These are phyloP conservation scores for Rossbeevera mucosa DNA, from an alignment of 768 basidiomycete species.

Conservation along the genomic window DNA sequence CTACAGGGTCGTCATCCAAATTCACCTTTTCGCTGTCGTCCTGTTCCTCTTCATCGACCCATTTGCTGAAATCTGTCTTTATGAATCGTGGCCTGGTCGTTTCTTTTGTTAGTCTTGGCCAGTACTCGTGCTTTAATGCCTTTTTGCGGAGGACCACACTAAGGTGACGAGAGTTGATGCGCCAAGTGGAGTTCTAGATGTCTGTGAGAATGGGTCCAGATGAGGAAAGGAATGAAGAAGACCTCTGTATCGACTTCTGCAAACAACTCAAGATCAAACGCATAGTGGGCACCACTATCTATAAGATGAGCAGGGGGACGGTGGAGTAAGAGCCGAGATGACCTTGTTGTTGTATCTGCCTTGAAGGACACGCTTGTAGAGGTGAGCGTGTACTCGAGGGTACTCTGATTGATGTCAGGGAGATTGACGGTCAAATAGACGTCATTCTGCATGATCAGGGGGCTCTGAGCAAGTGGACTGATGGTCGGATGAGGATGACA, in stretches of 20 bases:
- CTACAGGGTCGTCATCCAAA: slow-evolving; percentile 37
- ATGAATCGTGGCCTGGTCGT: slow-evolving; percentile 75
- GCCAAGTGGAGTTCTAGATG: slow-evolving; percentile 36
- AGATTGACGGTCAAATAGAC: slow-evolving; percentile 83
- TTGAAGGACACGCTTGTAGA: slow-evolving; percentile 58
- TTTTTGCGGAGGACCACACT: slow-evolving; percentile 76
- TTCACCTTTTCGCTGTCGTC: slow-evolving; percentile 52
- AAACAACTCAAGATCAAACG: slow-evolving; percentile 72
- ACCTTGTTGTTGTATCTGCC: slow-evolving; percentile 63
- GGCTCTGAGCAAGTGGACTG: neutral
- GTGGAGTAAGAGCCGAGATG: slow-evolving; percentile 22
- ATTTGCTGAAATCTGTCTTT: slow-evolving; percentile 94
- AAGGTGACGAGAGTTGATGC: slow-evolving; percentile 65
- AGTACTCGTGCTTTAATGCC: slow-evolving; percentile 68
- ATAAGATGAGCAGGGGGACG: slow-evolving; percentile 3
- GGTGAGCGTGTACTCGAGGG: slow-evolving; percentile 59
- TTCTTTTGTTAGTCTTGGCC: slow-evolving; percentile 90
- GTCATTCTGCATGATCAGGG: slow-evolving; percentile 57
- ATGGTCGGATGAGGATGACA: neutral
- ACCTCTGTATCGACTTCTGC: slow-evolving; percentile 77
- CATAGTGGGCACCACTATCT: slow-evolving; percentile 50
- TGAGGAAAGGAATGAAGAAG: neutral
- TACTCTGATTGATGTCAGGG: slow-evolving; percentile 58
- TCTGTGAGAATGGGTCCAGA: slow-evolving; percentile 1
- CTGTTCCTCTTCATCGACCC: slow-evolving; percentile 98